Base-by-base conservation (phyloP, 2,329 filamentous ascomycete species). In the Penicillium sp. region DNA sequence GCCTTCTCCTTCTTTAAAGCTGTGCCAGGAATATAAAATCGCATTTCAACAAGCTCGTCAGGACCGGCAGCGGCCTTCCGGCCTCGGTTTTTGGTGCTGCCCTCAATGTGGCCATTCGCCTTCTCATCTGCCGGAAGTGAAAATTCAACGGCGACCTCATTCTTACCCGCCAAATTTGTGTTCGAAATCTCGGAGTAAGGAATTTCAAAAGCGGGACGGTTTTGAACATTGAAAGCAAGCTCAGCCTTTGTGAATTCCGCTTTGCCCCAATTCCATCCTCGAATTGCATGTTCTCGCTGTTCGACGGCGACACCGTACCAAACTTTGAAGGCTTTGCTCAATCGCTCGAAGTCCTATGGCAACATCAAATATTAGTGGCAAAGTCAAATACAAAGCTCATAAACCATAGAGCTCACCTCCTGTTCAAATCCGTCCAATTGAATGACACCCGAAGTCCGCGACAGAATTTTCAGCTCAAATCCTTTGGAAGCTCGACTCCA, bases 191-290 rank as follows among this genome's bases (percentile, higher is more conserved):
- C 94, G 47, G 91, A 90, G 77, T 97, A 99, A 12, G 95, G 92
- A 5, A 99, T 87, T 74, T 97, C 94, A 73, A 99, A 99, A 5
- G 93, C 90, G 3, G 94, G 94, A 66, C 91, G 86, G 74, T 97
- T 99, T 71, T 96, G 91, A 38, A 99, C 94, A 72, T 92, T 97
- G 81, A 99, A 99, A 28, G 90, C 84, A 56, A 99, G 84, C 77
- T 99, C 94, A 55, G 91, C 88, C 76, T 97, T 96, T 60, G 89
- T 88, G 71, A 99, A 96, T 68, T 99, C 94, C 62, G 91, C 90
- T 77, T 97, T 99, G 67, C 94, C 94, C 95, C 94, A 99, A 73
- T 99, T 99, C 94, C 94, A 99, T 56, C 94, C 94, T 65, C 94
- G 86, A 58, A 99, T 79, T 23, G 94, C 91, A 74, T 97, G 94